phyloP scores from a whole-genome alignment of 192 early-diverging fungal genomes.

The Pilaira anomala region DNA sequence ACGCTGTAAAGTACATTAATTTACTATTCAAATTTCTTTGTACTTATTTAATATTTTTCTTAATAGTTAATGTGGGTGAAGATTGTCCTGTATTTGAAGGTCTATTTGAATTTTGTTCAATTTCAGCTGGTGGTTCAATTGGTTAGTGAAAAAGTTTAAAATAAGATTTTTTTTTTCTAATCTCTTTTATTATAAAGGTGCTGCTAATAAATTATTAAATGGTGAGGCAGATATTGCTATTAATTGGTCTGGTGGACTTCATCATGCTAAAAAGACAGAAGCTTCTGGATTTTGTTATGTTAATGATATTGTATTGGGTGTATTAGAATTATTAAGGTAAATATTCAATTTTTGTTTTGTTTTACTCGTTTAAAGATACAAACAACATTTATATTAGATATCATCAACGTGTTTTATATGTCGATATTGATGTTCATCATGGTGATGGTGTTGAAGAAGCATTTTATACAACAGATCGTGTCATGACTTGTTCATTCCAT shows the following conservation, averaged over 20 bases:
- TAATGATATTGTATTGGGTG: slow-evolving; percentile 88
- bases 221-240: slow-evolving; percentile 69
- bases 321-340: slow-evolving; percentile 82
- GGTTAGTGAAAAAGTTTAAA: slow-evolving; percentile 37
- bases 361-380: not conserved
- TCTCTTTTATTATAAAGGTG: slow-evolving; percentile 32
- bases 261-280: slow-evolving; percentile 78
- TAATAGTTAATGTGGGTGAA: slow-evolving; percentile 74
- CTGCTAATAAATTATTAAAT: slow-evolving; percentile 59
- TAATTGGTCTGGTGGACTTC: slow-evolving; percentile 90
- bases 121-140: slow-evolving; percentile 90
- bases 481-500: slow-evolving; percentile 99
- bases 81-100: slow-evolving; percentile 98
- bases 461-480: slow-evolving; percentile 98
- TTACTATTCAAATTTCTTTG: not conserved
- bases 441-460: slow-evolving; percentile 99
- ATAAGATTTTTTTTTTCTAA: not conserved
- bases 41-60: not conserved
- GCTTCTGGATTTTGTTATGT: slow-evolving; percentile 97
- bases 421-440: slow-evolving; percentile 98
- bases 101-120: slow-evolving; percentile 88
- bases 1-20: slow-evolving; percentile 40
- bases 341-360: not conserved
- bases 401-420: slow-evolving; percentile 91
- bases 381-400: slow-evolving; percentile 45